Percentiles rank a stretch among this genome's conserved stretches.
Conservation (phyloP, 1,284 basidiomycete species). For the Cystobasidium pallidum region DNA sequence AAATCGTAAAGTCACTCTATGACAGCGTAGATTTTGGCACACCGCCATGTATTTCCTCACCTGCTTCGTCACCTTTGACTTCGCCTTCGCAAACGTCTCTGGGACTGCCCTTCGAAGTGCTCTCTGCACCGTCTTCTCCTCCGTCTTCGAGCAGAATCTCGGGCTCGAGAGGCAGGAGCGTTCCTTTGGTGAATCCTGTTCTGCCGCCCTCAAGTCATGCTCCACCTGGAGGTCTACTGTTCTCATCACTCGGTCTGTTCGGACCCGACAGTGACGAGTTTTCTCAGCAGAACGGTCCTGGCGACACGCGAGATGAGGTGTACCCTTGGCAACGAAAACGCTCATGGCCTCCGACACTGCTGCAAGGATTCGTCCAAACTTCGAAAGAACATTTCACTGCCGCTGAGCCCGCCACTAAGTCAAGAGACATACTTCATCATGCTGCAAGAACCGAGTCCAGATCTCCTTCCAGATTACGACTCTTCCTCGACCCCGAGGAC, state of each 20-base stretch:
- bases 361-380: not conserved
- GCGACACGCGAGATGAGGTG: not conserved
- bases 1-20: slow-evolving; percentile 38
- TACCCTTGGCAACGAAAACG: slow-evolving; percentile 26
- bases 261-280: not conserved
- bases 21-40: slow-evolving; percentile 41
- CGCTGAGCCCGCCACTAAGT: not conserved
- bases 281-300: not conserved
- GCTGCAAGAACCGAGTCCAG: slow-evolving; percentile 16
- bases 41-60: slow-evolving; percentile 14
- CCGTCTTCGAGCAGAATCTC: not conserved
- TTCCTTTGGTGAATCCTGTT: not conserved
- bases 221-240: slow-evolving; percentile 24
- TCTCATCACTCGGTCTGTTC: slow-evolving; percentile 36
- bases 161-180: slow-evolving; percentile 20
- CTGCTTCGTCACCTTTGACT: slow-evolving; percentile 1
- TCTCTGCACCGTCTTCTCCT: not conserved
- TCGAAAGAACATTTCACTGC: not conserved
- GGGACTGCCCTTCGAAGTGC: not conserved
- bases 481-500: slow-evolving; percentile 11
- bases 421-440: not conserved
- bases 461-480: slow-evolving; percentile 30
- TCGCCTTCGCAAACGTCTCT: slow-evolving; percentile 11
- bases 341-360: not conserved
- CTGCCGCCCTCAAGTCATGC: not conserved